Evolutionary conservation across 108 stramenopile species (phyloP), one percentile per base, ranked within the genome.

Genomic region (Seminavis robusta): DNA sequence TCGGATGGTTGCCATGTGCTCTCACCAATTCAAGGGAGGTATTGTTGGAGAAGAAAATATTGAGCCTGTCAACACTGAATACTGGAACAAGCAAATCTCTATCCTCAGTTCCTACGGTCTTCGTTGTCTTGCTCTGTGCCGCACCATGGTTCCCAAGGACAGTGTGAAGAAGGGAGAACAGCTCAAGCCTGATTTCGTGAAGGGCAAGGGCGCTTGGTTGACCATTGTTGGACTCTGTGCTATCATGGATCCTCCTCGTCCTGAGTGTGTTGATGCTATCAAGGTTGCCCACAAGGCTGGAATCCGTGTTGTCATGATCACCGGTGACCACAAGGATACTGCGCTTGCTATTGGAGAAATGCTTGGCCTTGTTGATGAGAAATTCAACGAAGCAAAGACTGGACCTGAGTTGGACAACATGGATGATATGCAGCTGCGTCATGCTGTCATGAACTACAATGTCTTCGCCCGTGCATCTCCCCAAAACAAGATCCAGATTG

Each of bases 271-370:
- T 20, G 71, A 69, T 45, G 92, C 94, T 33, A 88, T 96, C 38
- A 58, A 63, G 19, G 83, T 74, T 54, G 94, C 95, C 33, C 90
- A 94, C 47, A 50, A 69, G 30, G 90, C 93, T 46, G 87, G 92
- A 37, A 88, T 95, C 36, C 88, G 94, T 46, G 93, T 96, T 55
- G 85, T 86, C 47, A 98, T 98, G 97, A 96, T 98, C 63, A 98
- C 97, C 31, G 97, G 97, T 33, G 97, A 98, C 52, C 90, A 94
- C 77, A 88, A 94, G 63, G 93, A 90, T 47, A 93, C 68, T 40
- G 88, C 88, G 33, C 75, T 79, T 46, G 88, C 88, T 26, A 90
- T 90, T 42, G 88, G 88, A 30, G 64, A 67, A 23, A 74, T 78
- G 69, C 77, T 95, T 46, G 95, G 96, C 37, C 79, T 96, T 62